Conservation (phyloP, 169 alveolate genomes). For the Cryptosporidium sp. region DNA sequence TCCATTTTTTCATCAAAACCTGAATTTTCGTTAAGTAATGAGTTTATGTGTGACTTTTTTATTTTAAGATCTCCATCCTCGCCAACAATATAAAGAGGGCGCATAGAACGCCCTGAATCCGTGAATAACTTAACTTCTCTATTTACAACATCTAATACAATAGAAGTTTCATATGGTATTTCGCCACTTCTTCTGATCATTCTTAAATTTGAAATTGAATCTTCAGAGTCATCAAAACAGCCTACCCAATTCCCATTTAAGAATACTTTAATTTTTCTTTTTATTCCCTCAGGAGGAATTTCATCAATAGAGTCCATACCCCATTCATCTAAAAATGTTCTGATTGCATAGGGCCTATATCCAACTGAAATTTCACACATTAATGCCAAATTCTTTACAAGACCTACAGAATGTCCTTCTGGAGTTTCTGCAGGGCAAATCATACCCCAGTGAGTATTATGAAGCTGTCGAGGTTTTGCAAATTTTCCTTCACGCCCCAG, state of each 20-base stretch:
- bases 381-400: conserved; percentile 98
- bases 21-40: conserved; percentile 27
- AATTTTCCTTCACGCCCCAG: conserved; percentile 98
- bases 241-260: conserved; percentile 98
- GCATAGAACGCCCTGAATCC: conserved; percentile 98
- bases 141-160: conserved; percentile 78
- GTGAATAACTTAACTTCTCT: conserved; percentile 96
- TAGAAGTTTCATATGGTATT: conserved; percentile 92
- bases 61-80: conserved; percentile 88
- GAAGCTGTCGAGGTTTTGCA: conserved; percentile 99
- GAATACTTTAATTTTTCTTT: conserved; percentile 93
- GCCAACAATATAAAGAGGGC: conserved; percentile 97
- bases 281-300: conserved; percentile 89
- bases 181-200: conserved; percentile 92
- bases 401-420: conserved; percentile 99
- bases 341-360: conserved; percentile 86
- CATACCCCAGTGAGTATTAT: conserved; percentile 99
- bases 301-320: conserved; percentile 91
- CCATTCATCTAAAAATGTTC: conserved; percentile 89
- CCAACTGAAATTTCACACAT: conserved; percentile 98
- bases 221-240: conserved; percentile 90
- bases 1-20: conserved; percentile 75
- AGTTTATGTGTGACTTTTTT: conserved; percentile 84
- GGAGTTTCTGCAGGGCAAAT: conserved; percentile 99
- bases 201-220: conserved; percentile 87